Conservation (phyloP, 73 alveolate genomes). For the Effrenium voratum region DNA sequence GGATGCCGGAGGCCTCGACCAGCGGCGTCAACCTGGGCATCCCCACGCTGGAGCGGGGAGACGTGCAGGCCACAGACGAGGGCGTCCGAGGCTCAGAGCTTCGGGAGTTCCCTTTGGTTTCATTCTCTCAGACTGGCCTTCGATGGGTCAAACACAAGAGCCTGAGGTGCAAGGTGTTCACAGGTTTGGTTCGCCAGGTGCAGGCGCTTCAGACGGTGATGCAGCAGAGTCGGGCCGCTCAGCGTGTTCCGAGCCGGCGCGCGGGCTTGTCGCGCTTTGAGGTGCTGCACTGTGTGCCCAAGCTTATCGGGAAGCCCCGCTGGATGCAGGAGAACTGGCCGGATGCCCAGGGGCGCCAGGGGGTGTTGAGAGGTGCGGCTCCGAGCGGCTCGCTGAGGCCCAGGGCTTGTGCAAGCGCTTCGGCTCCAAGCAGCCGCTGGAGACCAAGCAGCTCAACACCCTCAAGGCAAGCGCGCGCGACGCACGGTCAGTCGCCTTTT, state of each 20-base stretch:
- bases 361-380: not conserved
- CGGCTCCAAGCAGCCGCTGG: slow-evolving; percentile 71
- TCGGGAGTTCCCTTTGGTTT: no score
- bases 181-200: slow-evolving; percentile 13
- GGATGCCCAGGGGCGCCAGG: not conserved
- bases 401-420: slow-evolving; percentile 51
- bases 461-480: slow-evolving; percentile 39
- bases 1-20: slow-evolving; percentile 40
- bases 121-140: no score
- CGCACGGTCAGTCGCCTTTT: no score
- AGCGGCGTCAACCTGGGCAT: slow-evolving; percentile 84
- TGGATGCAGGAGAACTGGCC: slow-evolving; percentile 51
- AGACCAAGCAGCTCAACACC: slow-evolving; percentile 46
- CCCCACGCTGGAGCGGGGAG: slow-evolving; percentile 41
- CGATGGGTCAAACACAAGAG: not conserved
- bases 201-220: slow-evolving; percentile 32
- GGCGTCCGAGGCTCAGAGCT: not conserved
- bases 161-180: not conserved
- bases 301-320: slow-evolving; percentile 52
- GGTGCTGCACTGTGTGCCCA: slow-evolving; percentile 65
- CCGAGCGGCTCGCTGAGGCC: not conserved
- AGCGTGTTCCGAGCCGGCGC: not conserved
- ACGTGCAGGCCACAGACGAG: slow-evolving; percentile 46
- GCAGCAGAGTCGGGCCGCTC: slow-evolving; percentile 32
- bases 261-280: not conserved